phyloP scores from a whole-genome alignment of 1,284 basidiomycete genomes.

The Tylopilus sp. region DNA sequence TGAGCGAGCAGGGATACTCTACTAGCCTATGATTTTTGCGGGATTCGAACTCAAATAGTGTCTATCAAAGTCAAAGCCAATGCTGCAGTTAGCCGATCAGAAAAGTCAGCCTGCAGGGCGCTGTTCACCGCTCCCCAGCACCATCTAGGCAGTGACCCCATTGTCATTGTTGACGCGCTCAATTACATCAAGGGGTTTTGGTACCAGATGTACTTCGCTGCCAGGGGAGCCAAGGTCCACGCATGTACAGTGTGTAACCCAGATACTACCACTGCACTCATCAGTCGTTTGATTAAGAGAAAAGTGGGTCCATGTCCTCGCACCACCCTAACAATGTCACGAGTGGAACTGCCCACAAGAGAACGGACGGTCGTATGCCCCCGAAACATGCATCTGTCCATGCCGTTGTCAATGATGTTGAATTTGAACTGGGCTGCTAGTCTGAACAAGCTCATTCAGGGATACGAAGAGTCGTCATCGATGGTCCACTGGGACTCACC shows the following conservation, averaged over 20 bases:
- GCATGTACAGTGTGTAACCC: slow-evolving; percentile 76
- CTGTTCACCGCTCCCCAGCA: slow-evolving; percentile 86
- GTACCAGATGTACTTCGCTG: slow-evolving; percentile 96
- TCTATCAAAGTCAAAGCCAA: no score
- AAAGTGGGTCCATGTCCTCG: slow-evolving; percentile 69
- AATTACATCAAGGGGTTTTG: slow-evolving; percentile 98
- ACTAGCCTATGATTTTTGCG: no score
- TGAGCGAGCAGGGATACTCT: no score
- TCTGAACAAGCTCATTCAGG: slow-evolving; percentile 81
- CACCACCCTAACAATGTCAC: slow-evolving; percentile 72
- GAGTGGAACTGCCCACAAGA: slow-evolving; percentile 66
- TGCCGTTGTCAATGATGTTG: background rate
- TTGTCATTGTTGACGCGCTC: slow-evolving; percentile 85
- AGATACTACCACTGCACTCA: background rate
- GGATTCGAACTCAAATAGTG: no score
- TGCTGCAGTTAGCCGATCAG: slow-evolving; percentile 71
- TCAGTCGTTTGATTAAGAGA: slow-evolving; percentile 6
- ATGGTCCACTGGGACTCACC: slow-evolving; percentile 98
- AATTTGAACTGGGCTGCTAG: slow-evolving; percentile 41
- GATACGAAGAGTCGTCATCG: slow-evolving; percentile 94
- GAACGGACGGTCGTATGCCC: slow-evolving; percentile 52
- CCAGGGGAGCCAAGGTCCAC: slow-evolving; percentile 80
- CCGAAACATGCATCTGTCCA: slow-evolving; percentile 66
- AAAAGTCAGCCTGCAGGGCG: slow-evolving; percentile 85
- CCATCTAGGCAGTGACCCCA: slow-evolving; percentile 63